Evolutionary conservation across 345 rosid genomes (phyloP).

Genomic region (Hirschfeldia incana): DNA sequence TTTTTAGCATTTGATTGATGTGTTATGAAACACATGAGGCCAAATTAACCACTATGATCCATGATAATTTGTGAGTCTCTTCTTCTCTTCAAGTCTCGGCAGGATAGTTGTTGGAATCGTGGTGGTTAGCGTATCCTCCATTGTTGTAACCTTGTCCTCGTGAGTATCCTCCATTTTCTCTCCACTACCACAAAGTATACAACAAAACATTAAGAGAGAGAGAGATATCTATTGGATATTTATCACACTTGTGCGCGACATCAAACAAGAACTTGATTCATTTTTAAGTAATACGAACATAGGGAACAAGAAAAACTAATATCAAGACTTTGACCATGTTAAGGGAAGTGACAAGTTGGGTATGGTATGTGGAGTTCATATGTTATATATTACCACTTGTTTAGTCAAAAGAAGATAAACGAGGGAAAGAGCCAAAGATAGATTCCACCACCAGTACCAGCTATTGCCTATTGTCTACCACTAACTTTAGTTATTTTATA

Average conservation of each 20-base stretch:
- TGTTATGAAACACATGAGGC: slow-evolving; percentile 15
- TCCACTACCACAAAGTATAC: slow-evolving; percentile 56
- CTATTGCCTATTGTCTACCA: slow-evolving; percentile 13
- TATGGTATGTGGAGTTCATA: not conserved
- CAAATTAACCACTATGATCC: slow-evolving; percentile 5
- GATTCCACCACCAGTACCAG: slow-evolving; percentile 31
- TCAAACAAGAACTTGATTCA: not conserved
- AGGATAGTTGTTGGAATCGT: slow-evolving; percentile 30
- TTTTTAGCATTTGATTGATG: slow-evolving; percentile 19
- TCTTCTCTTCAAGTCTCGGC: slow-evolving; percentile 27
- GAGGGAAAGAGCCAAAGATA: slow-evolving; percentile 11
- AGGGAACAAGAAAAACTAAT: not conserved
- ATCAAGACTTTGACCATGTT: not conserved
- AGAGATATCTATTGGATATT: not conserved
- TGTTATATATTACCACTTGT: slow-evolving; percentile 26
- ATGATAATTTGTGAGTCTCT: not conserved
- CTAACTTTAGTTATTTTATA: slow-evolving; percentile 9
- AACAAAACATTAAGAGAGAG: not conserved
- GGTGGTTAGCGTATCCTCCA: slow-evolving; percentile 58
- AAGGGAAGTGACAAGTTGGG: slow-evolving; percentile 22
- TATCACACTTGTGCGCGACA: not conserved
- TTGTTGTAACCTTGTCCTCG: slow-evolving; percentile 67
- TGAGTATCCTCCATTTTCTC: slow-evolving; percentile 70
- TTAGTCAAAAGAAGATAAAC: not conserved
- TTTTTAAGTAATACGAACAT: not conserved